Evolutionary conservation across 2,329 filamentous ascomycete species (phyloP), one percentile per base, ranked within the genome.

Genomic region (Beauveria rudraprayagi): DNA sequence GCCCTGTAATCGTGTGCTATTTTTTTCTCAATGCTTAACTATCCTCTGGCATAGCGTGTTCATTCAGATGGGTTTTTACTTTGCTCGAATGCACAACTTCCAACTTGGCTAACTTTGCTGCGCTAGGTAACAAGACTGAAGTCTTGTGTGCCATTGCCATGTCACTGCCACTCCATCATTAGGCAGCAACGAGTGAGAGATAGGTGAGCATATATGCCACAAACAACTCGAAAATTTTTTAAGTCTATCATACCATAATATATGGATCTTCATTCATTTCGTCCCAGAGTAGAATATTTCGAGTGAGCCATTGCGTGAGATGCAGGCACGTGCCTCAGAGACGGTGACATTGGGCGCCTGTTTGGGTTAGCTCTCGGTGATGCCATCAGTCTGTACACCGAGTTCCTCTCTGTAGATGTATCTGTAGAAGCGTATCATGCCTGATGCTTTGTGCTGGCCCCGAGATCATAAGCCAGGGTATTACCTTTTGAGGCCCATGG

Each of bases 341-440:
- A 52, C 22, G 46, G 47, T 40, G 53, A 53, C 26, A 41, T 50
- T 48, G 80, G 80, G 51, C 73, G 73, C 51, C 70, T 82, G 34
- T 67, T 82, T 59, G 81, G 78, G 26, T 80, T 79, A 22, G 80
- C 80, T 3, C 70, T 83, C 8, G 81, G 81, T 30, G 80, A 83
- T 65, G 76, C 80, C 22, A 79, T 83, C 61, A 80, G 80, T 2
- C 66, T 83, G 7, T 83, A 83, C 67, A 83, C 81, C 8, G 80
- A 82, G 62, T 82, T 82, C 61, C 69, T 81, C 28, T 73, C 76
- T 1, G 72, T 71, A 46, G 57, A 69, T 3, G 58, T 70, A 19
- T 72, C 76, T 3, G 63, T 64, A 24, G 64, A 63, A 7, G 64
- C 72, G 28, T 81, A 82, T 56, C 71, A 73, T 1, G 64, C 70